Evolutionary conservation across 495 filamentous ascomycete species (phyloP).

Genomic region (Trichodelitschia bisporula): DNA sequence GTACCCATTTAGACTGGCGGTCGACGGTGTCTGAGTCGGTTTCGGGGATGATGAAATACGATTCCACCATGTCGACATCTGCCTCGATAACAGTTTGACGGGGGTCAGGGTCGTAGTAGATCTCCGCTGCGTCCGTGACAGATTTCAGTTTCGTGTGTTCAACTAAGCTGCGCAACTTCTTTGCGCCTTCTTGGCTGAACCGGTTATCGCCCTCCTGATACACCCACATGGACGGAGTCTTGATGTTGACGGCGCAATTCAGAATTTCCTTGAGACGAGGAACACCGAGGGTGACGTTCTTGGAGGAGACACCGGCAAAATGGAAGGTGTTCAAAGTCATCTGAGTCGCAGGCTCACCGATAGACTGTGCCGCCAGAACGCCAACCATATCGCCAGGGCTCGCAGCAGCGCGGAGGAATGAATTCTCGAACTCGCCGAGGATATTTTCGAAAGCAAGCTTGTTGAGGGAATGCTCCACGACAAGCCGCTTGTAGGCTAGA

Average conservation of each 20-base stretch:
- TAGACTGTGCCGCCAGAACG: constrained; percentile 90
- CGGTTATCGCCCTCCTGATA: constrained; percentile 37
- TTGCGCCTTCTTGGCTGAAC: constrained; percentile 53
- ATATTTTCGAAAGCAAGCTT: constrained; percentile 86
- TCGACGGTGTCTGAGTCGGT: constrained; percentile 34
- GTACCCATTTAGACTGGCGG: constrained; percentile 75
- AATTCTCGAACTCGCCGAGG: constrained; percentile 68
- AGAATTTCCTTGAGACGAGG: constrained; percentile 98
- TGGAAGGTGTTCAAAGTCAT: constrained; percentile 99
- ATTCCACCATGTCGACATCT: constrained; percentile 84
- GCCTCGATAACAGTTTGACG: constrained; percentile 60
- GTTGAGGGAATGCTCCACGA: constrained; percentile 59
- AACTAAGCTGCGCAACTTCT: constrained; percentile 59
- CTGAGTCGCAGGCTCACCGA: constrained; percentile 95
- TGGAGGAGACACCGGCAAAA: constrained; percentile 97
- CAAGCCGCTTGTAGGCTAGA: constrained; percentile 75
- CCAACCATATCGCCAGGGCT: constrained; percentile 96
- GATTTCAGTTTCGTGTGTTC: constrained; percentile 91
- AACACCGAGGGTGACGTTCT: constrained; percentile 98
- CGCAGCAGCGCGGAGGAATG: constrained; percentile 58
- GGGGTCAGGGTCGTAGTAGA: constrained; percentile 92
- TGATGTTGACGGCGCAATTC: constrained; percentile 91
- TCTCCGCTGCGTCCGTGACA: constrained; percentile 74
- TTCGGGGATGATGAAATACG: constrained; percentile 86
- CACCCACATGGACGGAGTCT: constrained; percentile 95